Evolutionary conservation across 768 basidiomycete species (phyloP), one percentile per base, ranked within the genome.

Genomic region (Tulasnella sp.): DNA sequence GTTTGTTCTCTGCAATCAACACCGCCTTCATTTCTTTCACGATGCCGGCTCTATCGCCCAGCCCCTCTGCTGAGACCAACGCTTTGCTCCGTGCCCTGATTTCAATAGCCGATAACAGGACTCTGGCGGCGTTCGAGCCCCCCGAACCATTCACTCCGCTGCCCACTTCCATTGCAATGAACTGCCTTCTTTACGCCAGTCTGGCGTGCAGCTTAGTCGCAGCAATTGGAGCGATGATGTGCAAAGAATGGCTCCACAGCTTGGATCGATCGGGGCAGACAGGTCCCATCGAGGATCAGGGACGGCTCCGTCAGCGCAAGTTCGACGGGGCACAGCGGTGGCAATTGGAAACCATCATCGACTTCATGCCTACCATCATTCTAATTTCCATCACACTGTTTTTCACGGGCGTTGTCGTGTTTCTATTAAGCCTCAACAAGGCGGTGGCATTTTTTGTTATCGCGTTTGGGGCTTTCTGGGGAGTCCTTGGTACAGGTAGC

Each of bases 121-220:
- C 76, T 28, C 41, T 48, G 6, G 46, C 41, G n/a, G 6, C 9
- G 5, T 37, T 8, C 28, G 28, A 24, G 1, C 60, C 7, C 12
- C 34, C 64, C 64, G 3, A 76, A 37, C 34, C 46, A 24, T 76
- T 76, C 24, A 4, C 37, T 3, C 42, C 46, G 7, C 48, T 20
- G 37, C 31, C 20, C 28, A 24, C 22, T 24, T 28, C 28, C 4
- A 41, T 78, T n/a, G 28, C 48, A n/a, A n/a, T 44, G 5, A 78
- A 78, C n/a, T 78, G 60, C 58, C 50, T 64, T 58, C 60, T 78
- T 58, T 78, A 58, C 31, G 77, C 77, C 40, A 78, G 77, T n/a
- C n/a, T 78, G 11, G 72, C 50, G 7, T 78, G 64, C 40, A 78
- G 77, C 24, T n/a, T 78, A 7, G 4, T 78, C 5, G 77, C 69